A percentile compares a stretch with the other conserved stretches of the same genome.
These are phyloP conservation scores for Bipolaris sorokiniana DNA, from an alignment of 2,329 filamentous ascomycete genomes.

Conservation along the genomic window DNA sequence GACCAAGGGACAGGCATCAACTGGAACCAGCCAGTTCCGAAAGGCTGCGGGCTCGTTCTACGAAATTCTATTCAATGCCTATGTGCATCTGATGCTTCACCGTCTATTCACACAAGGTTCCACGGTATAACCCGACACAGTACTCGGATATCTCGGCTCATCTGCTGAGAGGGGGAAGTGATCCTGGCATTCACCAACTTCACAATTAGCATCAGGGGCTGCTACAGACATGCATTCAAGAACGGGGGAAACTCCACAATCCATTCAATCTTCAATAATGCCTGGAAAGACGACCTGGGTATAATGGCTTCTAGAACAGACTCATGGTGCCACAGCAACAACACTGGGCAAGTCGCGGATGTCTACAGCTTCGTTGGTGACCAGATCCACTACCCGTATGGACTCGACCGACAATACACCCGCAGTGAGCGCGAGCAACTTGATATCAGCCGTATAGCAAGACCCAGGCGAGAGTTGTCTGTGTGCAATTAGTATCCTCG, in stretches of 20 bases:
- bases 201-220: background rate
- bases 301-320: background rate
- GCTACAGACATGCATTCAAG: background rate
- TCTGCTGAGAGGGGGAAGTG: background rate
- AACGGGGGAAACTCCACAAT: background rate
- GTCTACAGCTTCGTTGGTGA: slow-evolving; percentile 77
- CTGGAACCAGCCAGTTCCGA: slow-evolving; percentile 10
- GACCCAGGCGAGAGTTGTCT: slow-evolving; percentile 72
- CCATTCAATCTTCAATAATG: background rate
- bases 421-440: slow-evolving; percentile 70
- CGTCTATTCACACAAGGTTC: background rate
- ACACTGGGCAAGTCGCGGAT: slow-evolving; percentile 76
- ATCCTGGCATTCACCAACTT: background rate
- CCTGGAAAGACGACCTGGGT: background rate
- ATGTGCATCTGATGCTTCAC: background rate
- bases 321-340: slow-evolving; percentile 49
- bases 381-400: slow-evolving; percentile 74
- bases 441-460: slow-evolving; percentile 75
- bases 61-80: background rate
- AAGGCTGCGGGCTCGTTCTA: slow-evolving; percentile 4
- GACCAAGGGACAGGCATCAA: slow-evolving; percentile 8
- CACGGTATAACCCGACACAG: background rate
- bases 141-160: slow-evolving; percentile 1
- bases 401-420: slow-evolving; percentile 75
- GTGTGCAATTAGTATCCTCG: slow-evolving; percentile 20